Percentiles rank a stretch among this genome's conserved stretches.
phyloP scores from a whole-genome alignment of 805 yeast genomes.

The Zygosaccharomyces bailii region DNA sequence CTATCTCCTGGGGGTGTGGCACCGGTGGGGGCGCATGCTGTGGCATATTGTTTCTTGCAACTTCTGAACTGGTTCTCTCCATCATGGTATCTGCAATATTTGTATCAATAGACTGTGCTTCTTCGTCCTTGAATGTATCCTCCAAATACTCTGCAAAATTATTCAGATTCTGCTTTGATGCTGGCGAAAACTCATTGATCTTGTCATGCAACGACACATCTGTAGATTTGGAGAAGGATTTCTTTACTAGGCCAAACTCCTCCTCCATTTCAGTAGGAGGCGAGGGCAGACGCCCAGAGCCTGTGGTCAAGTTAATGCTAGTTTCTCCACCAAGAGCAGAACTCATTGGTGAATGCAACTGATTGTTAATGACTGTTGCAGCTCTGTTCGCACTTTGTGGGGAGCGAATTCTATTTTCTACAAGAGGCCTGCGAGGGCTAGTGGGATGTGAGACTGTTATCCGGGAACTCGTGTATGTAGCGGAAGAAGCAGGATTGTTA shows the following conservation, averaged over 20 bases:
- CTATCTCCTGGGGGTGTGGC: constrained; percentile 9
- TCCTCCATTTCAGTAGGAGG: constrained; percentile 8
- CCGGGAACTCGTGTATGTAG: constrained; percentile 37
- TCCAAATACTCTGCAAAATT: constrained; percentile 30
- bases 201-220: constrained; percentile 3
- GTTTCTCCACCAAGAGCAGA: constrained; percentile 9
- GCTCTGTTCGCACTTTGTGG: constrained; percentile 32
- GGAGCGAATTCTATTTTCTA: constrained; percentile 18
- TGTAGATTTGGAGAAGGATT: constrained; percentile 5
- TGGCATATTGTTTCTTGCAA: constrained; percentile 1
- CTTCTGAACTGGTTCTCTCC: background rate
- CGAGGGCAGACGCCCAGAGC: constrained; percentile 4
- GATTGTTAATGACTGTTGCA: constrained; percentile 34
- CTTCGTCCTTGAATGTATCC: constrained; percentile 23
- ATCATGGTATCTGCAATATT: background rate
- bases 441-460: constrained; percentile 35
- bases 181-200: constrained; percentile 30
- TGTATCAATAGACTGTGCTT: constrained; percentile 7
- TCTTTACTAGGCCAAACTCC: constrained; percentile 5
- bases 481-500: constrained; percentile 35
- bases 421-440: constrained; percentile 14
- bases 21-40: constrained; percentile 19
- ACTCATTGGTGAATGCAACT: constrained; percentile 34
- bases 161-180: constrained; percentile 28
- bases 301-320: constrained; percentile 2